Base-by-base conservation (phyloP, 805 yeast species). In the Candida nanaspora region DNA sequence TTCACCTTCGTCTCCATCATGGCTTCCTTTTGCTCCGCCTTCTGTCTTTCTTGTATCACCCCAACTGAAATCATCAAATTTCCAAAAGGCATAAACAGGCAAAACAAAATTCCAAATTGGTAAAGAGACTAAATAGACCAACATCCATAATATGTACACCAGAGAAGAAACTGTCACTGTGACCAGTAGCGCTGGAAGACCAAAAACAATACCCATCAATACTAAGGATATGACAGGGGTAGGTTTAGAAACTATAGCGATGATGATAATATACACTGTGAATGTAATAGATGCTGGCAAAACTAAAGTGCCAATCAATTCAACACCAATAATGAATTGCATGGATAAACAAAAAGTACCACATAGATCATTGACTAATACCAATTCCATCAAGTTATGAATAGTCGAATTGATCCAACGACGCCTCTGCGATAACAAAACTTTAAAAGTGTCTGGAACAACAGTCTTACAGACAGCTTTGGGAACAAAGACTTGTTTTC, bases 401-500 rank as follows among this genome's bases (percentile, higher is more conserved):
- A 88, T 89, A 0, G 97, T 89, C 4, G 96, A 88, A 61, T 88
- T 88, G 52, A 88, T 88, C 97, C 97, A 88, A 59, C 97, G 84
- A 66, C 97, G 86, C 60, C 97, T 82, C 60, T 88, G 97, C 1
- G 96, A 88, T 36, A 88, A 68, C 47, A 88, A 68, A 37, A 88
- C 93, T 47, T 64, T 72, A 59, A 88, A 88, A 37, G 72, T 71
- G 51, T 81, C 83, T 0, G 97, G 97, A n/a, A 82, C 96, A 45
- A 86, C 64, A 0, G 97, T 88, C 55, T 86, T 86, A 66, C 96
- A 88, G 4, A 85, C 91, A 6, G 96, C 96, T 58, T 86, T 86
- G 2, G 95, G 82, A 11, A 89, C 81, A 57, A 88, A 88, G 14
- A 87, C 62, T 61, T 84, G 95, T 48, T 83, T 86, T 65, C 96